Evolutionary conservation across 768 basidiomycete genomes (phyloP).

Genomic region (Lentinula sp.): DNA sequence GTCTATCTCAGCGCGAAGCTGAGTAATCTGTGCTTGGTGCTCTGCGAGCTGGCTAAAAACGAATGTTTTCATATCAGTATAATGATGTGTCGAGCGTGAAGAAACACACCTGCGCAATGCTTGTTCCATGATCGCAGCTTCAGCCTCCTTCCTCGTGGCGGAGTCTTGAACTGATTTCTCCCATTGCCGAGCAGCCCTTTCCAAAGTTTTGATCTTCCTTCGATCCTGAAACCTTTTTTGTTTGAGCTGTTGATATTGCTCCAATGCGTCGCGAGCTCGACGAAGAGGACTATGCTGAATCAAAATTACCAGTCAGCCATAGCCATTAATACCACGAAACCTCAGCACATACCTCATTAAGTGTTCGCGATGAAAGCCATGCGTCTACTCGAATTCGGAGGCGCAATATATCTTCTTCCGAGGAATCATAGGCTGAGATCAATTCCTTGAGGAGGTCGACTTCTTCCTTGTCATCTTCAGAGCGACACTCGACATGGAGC

Average conservation of each 20-base stretch:
- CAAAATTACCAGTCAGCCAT: not conserved
- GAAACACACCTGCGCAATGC: not conserved
- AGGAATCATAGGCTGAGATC: not conserved
- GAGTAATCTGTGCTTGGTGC: constrained; percentile 1
- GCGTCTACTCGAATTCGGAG: not conserved
- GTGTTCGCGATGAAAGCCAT: not conserved
- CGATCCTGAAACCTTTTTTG: not conserved
- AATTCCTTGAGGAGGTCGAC: not conserved
- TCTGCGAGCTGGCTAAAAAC: not conserved
- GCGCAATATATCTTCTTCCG: constrained; percentile 1
- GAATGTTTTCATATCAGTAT: not conserved
- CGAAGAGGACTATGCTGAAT: not conserved
- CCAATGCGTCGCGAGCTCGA: not conserved
- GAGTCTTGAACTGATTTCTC: not conserved
- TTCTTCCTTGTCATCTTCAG: not conserved
- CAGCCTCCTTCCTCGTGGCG: not conserved
- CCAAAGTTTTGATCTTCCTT: not conserved
- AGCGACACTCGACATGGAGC: constrained; percentile 1
- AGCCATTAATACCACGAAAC: not conserved
- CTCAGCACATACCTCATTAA: not conserved
- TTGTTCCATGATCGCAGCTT: constrained; percentile 3
- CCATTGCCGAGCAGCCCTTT: not conserved
- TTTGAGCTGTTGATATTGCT: not conserved
- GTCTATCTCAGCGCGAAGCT: not conserved
- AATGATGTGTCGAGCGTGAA: not conserved